These are phyloP conservation scores for Rhizopus microsporus DNA, from an alignment of 371 early-diverging fungal genomes.

Conservation along the genomic window DNA sequence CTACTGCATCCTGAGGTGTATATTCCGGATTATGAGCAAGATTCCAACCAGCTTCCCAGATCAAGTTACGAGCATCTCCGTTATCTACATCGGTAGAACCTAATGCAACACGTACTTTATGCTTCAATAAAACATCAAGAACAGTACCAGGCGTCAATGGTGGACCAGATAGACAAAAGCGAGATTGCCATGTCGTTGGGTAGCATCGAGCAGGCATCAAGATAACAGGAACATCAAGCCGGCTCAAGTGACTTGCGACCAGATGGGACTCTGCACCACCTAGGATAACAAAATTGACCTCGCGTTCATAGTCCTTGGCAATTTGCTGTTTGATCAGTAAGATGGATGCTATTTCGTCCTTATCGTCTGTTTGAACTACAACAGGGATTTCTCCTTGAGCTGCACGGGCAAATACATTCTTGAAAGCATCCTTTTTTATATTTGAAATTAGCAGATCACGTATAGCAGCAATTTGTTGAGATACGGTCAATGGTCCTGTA, in stretches of 20 bases:
- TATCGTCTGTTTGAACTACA: slow-evolving; percentile 62
- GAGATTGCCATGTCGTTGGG: slow-evolving; percentile 64
- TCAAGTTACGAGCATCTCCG: slow-evolving; percentile 66
- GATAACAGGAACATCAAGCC: slow-evolving; percentile 61
- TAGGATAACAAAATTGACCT: slow-evolving; percentile 52
- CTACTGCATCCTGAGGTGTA: slow-evolving; percentile 62
- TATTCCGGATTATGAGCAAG: slow-evolving; percentile 38
- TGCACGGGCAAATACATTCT: slow-evolving; percentile 49
- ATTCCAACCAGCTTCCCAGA: slow-evolving; percentile 75
- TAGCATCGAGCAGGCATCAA: slow-evolving; percentile 71
- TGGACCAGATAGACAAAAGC: slow-evolving; percentile 61
- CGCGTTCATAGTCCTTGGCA: slow-evolving; percentile 3
- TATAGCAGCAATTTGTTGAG: slow-evolving; percentile 67
- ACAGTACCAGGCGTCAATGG: slow-evolving; percentile 59
- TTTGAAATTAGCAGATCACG: slow-evolving; percentile 47
- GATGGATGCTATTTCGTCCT: slow-evolving; percentile 69
- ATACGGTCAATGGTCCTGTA: slow-evolving; percentile 45
- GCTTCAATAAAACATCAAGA: slow-evolving; percentile 55
- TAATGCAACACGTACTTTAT: slow-evolving; percentile 66
- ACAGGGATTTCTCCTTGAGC: slow-evolving; percentile 68
- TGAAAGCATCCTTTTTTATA: slow-evolving; percentile 21
- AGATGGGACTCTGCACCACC: slow-evolving; percentile 79
- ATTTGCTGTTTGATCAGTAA: slow-evolving; percentile 56
- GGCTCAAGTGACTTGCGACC: slow-evolving; percentile 62
- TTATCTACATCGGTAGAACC: slow-evolving; percentile 59